Evolutionary conservation across 2,329 filamentous ascomycete genomes (phyloP).

Genomic region (Ascochyta lentis): DNA sequence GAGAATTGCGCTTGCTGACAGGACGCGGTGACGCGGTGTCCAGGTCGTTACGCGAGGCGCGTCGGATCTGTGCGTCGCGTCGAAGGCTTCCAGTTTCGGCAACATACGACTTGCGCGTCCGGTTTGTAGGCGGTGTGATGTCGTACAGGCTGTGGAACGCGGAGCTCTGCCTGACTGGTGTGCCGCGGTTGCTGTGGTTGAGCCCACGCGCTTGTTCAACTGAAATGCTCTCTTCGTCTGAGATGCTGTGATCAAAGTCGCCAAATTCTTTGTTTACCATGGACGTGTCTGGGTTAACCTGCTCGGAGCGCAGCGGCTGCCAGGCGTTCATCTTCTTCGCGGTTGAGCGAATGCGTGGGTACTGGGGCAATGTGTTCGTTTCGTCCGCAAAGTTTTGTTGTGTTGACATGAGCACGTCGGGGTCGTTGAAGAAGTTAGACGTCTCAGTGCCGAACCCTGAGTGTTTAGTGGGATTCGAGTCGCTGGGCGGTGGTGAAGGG

Average conservation of each 20-base stretch:
- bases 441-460: constrained; percentile 38
- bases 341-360: constrained; percentile 46
- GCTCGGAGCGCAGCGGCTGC: constrained; percentile 46
- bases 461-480: constrained; percentile 46
- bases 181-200: constrained; percentile 48
- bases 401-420: constrained; percentile 49
- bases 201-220: constrained; percentile 64
- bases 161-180: constrained; percentile 56
- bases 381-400: constrained; percentile 47
- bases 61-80: constrained; percentile 55
- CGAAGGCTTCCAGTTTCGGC: constrained; percentile 49
- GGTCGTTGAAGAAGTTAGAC: constrained; percentile 42
- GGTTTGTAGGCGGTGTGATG: constrained; percentile 52
- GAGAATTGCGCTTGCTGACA: constrained; percentile 46
- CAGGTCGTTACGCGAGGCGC: constrained; percentile 52
- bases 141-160: constrained; percentile 59
- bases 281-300: constrained; percentile 44
- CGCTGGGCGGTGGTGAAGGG: constrained; percentile 39
- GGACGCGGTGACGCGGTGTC: constrained; percentile 48
- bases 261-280: constrained; percentile 49
- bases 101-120: constrained; percentile 43
- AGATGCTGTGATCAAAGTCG: constrained; percentile 51
- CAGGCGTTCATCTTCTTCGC: constrained; percentile 49
- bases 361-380: constrained; percentile 42
- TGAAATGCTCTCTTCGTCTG: constrained; percentile 57